Evolutionary conservation across 2,329 filamentous ascomycete genomes (phyloP).

Genomic region (Ophiostoma triangulosporum): DNA sequence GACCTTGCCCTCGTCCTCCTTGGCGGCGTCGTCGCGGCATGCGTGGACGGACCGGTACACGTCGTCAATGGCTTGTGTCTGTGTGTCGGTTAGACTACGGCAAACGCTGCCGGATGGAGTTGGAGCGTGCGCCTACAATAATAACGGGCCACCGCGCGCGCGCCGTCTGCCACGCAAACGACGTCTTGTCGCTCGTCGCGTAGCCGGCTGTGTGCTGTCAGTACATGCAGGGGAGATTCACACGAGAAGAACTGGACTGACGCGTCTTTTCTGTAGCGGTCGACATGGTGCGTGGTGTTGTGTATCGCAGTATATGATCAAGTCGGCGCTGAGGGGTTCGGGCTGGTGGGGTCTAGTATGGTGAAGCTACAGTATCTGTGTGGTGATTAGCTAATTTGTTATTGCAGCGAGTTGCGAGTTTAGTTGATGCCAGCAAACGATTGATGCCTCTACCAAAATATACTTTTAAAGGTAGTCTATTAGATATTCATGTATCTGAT

Average conservation of each 20-base stretch:
- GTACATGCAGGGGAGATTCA: no score
- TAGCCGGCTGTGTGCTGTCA: constrained; percentile 29
- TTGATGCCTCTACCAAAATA: no score
- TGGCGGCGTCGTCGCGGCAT: constrained; percentile 47
- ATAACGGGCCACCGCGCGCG: constrained; percentile 88
- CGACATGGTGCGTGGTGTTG: background rate
- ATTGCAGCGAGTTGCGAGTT: no score
- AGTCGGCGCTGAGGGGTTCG: no score
- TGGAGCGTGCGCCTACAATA: constrained; percentile 5
- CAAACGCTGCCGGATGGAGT: background rate
- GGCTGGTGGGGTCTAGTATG: no score
- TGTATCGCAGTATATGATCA: no score
- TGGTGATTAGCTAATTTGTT: no score
- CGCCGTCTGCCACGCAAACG: constrained; percentile 77
- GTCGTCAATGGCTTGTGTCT: constrained; percentile 81
- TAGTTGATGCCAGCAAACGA: no score
- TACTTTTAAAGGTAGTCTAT: no score
- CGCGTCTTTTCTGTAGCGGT: background rate
- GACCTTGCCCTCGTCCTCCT: constrained; percentile 66
- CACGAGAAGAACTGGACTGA: background rate
- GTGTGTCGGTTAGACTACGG: no score
- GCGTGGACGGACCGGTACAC: constrained; percentile 61
- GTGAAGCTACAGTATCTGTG: no score
- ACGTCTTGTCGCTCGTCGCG: constrained; percentile 66
- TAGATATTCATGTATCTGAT: no score